phyloP scores from a whole-genome alignment of 495 filamentous ascomycete species.

The Hypoxylon lenormandii region DNA sequence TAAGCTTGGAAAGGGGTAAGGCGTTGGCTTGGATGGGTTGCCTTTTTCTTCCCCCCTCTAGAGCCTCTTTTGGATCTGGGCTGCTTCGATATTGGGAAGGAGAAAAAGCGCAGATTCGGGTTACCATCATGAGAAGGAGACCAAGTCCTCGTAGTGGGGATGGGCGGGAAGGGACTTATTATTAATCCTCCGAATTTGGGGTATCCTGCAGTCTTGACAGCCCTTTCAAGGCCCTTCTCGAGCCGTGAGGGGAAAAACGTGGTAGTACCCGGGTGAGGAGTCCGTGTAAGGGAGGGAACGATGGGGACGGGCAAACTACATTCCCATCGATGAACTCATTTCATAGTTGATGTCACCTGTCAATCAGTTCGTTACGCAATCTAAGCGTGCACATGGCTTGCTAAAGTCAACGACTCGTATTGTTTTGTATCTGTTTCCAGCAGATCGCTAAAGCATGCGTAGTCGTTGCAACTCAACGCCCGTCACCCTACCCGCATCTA shows the following conservation, averaged over 20 bases:
- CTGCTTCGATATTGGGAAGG: not conserved
- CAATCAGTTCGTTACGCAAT: slow-evolving; percentile 28
- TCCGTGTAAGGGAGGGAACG: slow-evolving; percentile 27
- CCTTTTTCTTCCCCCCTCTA: not conserved
- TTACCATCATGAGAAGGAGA: slow-evolving; percentile 3
- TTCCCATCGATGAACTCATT: slow-evolving; percentile 23
- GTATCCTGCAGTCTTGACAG: slow-evolving; percentile 44
- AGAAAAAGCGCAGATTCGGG: slow-evolving; percentile 1
- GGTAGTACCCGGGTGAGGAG: slow-evolving; percentile 46
- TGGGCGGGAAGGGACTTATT: slow-evolving; percentile 23
- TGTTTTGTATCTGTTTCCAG: slow-evolving; percentile 9
- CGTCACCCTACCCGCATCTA: slow-evolving; percentile 22
- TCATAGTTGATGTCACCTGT: slow-evolving; percentile 40
- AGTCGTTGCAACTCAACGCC: not conserved
- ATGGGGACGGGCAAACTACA: slow-evolving; percentile 20
- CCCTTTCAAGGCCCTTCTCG: slow-evolving; percentile 14
- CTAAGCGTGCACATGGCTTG: slow-evolving; percentile 16
- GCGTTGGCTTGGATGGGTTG: not conserved
- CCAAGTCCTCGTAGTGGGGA: slow-evolving; percentile 6
- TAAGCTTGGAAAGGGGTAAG: slow-evolving; percentile 44
- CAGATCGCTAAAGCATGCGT: slow-evolving; percentile 4
- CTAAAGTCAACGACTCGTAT: slow-evolving; percentile 29
- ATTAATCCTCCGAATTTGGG: slow-evolving; percentile 46
- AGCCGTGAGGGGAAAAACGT: slow-evolving; percentile 46
- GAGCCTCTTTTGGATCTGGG: slow-evolving; percentile 8